Evolutionary conservation across 2,329 filamentous ascomycete species (phyloP).

Genomic region (Proliferodiscus dingleyae): DNA sequence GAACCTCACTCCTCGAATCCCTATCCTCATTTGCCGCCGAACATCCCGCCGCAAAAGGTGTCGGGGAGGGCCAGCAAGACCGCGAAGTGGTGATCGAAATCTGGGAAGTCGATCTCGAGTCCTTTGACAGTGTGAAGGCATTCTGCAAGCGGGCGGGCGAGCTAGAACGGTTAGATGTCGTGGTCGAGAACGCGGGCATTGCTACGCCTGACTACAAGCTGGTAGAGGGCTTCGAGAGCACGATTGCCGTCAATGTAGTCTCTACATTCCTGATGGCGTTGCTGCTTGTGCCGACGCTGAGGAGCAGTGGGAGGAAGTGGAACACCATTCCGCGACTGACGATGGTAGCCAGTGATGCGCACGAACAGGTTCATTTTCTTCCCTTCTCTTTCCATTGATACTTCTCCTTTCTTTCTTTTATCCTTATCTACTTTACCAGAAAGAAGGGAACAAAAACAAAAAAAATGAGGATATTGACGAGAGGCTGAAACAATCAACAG

Average conservation of each 20-base stretch:
- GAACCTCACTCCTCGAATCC: no score
- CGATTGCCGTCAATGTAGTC: slow-evolving; percentile 31
- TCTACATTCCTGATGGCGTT: slow-evolving; percentile 31
- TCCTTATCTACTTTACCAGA: no score
- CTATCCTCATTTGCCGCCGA: no score
- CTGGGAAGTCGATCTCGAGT: slow-evolving; percentile 46
- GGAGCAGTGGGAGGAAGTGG: slow-evolving; percentile 17
- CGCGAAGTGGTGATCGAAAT: slow-evolving; percentile 33
- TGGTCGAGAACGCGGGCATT: slow-evolving; percentile 36
- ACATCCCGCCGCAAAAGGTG: no score
- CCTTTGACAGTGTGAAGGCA: slow-evolving; percentile 40
- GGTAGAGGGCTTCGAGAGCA: slow-evolving; percentile 24
- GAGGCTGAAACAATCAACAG: slow-evolving; percentile 10
- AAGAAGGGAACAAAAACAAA: no score
- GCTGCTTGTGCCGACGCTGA: slow-evolving; percentile 27
- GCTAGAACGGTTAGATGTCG: slow-evolving; percentile 41
- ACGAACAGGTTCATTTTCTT: slow-evolving; percentile 23
- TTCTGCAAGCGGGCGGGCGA: slow-evolving; percentile 37
- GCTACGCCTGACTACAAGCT: slow-evolving; percentile 16
- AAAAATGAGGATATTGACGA: no score
- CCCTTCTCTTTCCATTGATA: not conserved
- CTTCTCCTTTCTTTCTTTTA: no score
- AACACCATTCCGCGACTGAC: slow-evolving; percentile 19
- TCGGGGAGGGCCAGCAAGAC: no score
- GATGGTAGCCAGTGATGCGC: slow-evolving; percentile 26